A percentile compares a stretch with the other conserved stretches of the same genome.
Conservation (phyloP, 225 moss, liverwort and hornwort species). For the Thuidium tamariscinum region DNA sequence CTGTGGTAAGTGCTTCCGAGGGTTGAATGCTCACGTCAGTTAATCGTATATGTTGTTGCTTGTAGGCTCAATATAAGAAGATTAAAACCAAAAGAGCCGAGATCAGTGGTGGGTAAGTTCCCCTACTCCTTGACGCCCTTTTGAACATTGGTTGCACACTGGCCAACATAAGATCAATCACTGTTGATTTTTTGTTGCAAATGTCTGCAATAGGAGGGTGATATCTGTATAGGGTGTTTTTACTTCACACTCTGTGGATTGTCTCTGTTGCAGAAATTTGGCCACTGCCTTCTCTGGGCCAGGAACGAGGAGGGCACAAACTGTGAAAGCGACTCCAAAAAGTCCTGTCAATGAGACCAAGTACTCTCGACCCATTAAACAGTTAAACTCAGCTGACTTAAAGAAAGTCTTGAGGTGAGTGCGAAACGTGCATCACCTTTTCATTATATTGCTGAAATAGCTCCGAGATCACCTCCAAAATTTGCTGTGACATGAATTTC, state of each 20-base stretch:
- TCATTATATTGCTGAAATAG: neutral
- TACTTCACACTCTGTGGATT: neutral
- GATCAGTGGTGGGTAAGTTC: slow-evolving; percentile 46
- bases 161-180: neutral
- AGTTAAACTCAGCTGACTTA: slow-evolving; percentile 37
- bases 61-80: slow-evolving; percentile 49
- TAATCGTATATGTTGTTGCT: neutral
- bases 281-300: slow-evolving; percentile 58
- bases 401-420: slow-evolving; percentile 44
- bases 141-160: neutral
- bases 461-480: neutral
- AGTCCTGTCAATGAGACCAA: slow-evolving; percentile 31
- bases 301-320: slow-evolving; percentile 54
- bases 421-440: neutral
- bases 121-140: neutral
- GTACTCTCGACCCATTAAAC: slow-evolving; percentile 34
- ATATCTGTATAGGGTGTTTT: neutral
- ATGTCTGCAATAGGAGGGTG: neutral
- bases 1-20: neutral
- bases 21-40: neutral
- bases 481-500: neutral
- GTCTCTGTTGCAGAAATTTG: slow-evolving; percentile 26
- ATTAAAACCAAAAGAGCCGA: slow-evolving; percentile 52
- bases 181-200: neutral
- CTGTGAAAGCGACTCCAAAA: slow-evolving; percentile 18